Base-by-base conservation (phyloP, 495 filamentous ascomycete genomes). In the Tuber borchii region DNA sequence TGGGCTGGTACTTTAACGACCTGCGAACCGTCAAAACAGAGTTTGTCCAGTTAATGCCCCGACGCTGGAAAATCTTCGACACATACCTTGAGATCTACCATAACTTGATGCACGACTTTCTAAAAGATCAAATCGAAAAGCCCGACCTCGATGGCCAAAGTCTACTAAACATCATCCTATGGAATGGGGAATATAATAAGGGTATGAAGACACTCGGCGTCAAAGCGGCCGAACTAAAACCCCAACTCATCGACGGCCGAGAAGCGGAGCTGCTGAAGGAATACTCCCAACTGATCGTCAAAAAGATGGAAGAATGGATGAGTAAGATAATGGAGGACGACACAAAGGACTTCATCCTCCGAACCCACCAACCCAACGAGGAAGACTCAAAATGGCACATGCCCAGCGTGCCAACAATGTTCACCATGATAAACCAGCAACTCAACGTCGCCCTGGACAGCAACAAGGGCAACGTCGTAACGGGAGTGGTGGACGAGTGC, bases 1-100 rank as follows among this genome's bases (percentile, higher is more conserved):
- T 97, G 84, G 89, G 89, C 75, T 99, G 96, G 95, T 98, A 90
- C 84, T 99, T 98, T 87, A 97, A 97, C 84, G 95, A 99, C 82
- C 88, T 99, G 1, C 94, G 92, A 83, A 92, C 93, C 0, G 94
- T 97, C 74, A 91, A 93, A 85, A 86, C 94, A 71, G 94, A 95
- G 79, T 96, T 99, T 90, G 88, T 91, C 70, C 87, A 87, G 48
- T 85, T 99, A 72, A 93, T 97, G 88, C 95, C 95, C 40, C 97
- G 95, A 85, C 97, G 96, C 81, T 99, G 95, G 95, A 95, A 92
- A 85, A 97, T 98, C 71, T 94, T 94, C 85, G 89, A 90, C 82
- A 96, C 92, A 26, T 97, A 96, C 84, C 89, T 90, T 43, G 88
- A 91, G 77, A 94, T 96, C 75, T 99, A 97, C 82, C 95, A 98